Conservation (phyloP, 169 alveolate species). For the Plasmodium vinckei region DNA sequence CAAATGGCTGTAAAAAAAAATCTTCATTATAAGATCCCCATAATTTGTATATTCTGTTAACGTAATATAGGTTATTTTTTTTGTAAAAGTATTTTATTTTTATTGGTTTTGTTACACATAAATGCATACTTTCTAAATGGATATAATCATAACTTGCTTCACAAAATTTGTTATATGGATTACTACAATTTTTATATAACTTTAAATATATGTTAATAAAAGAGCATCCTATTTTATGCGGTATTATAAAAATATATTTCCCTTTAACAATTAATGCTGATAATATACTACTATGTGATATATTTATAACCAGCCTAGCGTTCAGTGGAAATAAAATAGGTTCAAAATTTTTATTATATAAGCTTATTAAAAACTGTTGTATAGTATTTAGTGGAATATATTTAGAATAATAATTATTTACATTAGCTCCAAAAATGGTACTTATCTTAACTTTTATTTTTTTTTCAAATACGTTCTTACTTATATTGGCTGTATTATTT, state of each 20-base stretch:
- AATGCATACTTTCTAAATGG: slow-evolving; percentile 1
- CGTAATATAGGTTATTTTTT: slow-evolving; percentile 29
- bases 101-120: slow-evolving; percentile 29
- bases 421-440: slow-evolving; percentile 15
- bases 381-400: slow-evolving; percentile 50
- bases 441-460: slow-evolving; percentile 26
- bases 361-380: slow-evolving; percentile 27
- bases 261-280: slow-evolving; percentile 16
- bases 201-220: slow-evolving; percentile 15
- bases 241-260: slow-evolving; percentile 43
- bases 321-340: slow-evolving; percentile 38
- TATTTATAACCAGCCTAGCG: slow-evolving; percentile 19
- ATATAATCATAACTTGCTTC: neutral
- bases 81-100: slow-evolving; percentile 40
- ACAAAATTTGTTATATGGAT: neutral
- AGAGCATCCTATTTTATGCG: slow-evolving; percentile 58
- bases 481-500: too few relatives aligned
- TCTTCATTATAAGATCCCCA: slow-evolving; percentile 5
- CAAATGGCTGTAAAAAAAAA: slow-evolving; percentile 41
- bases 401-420: slow-evolving; percentile 34
- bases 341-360: slow-evolving; percentile 32
- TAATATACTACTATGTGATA: slow-evolving; percentile 39
- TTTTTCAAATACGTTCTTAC: neutral
- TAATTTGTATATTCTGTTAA: slow-evolving; percentile 28
- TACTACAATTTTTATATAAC: slow-evolving; percentile 4